Conservation (phyloP, 1,139 yeast genomes). For the Saccharomyces hybrid region DNA sequence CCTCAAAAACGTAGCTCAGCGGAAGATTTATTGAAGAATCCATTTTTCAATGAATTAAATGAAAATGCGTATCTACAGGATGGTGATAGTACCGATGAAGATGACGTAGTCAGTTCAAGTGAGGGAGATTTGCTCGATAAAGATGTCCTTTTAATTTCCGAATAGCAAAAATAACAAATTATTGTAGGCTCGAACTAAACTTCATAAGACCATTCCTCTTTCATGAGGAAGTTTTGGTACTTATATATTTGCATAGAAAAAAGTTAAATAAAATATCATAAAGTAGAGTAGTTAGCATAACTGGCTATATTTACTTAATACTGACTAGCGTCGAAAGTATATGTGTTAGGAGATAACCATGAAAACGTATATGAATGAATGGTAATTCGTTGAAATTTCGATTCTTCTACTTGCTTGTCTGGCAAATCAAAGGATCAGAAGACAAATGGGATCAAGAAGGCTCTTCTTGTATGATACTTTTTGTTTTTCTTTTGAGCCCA, state of each 20-base stretch:
- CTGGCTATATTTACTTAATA: too few relatives aligned
- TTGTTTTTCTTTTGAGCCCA: slow-evolving; percentile 61
- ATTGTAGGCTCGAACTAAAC: not conserved
- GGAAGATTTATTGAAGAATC: slow-evolving; percentile 27
- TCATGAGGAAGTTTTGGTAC: not conserved
- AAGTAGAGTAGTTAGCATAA: not conserved
- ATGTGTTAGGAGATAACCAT: too few relatives aligned
- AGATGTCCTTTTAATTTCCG: slow-evolving; percentile 20
- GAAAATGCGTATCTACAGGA: slow-evolving; percentile 14
- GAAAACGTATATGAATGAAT: too few relatives aligned
- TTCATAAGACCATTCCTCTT: too few relatives aligned
- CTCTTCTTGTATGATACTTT: slow-evolving; percentile 38
- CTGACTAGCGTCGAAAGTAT: too few relatives aligned
- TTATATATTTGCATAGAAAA: not conserved
- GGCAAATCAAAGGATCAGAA: slow-evolving; percentile 16
- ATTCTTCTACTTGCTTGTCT: not conserved
- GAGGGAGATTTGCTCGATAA: slow-evolving; percentile 14
- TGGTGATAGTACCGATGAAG: slow-evolving; percentile 21
- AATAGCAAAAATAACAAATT: slow-evolving; percentile 1
- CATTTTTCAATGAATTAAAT: slow-evolving; percentile 29
- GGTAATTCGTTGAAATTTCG: too few relatives aligned
- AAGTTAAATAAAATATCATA: not conserved
- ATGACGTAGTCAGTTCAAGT: slow-evolving; percentile 10
- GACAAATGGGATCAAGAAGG: slow-evolving; percentile 36
- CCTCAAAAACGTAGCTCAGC: slow-evolving; percentile 32